Evolutionary conservation across 208 protist genomes (phyloP).

Genomic region (Crithidia sp.): DNA sequence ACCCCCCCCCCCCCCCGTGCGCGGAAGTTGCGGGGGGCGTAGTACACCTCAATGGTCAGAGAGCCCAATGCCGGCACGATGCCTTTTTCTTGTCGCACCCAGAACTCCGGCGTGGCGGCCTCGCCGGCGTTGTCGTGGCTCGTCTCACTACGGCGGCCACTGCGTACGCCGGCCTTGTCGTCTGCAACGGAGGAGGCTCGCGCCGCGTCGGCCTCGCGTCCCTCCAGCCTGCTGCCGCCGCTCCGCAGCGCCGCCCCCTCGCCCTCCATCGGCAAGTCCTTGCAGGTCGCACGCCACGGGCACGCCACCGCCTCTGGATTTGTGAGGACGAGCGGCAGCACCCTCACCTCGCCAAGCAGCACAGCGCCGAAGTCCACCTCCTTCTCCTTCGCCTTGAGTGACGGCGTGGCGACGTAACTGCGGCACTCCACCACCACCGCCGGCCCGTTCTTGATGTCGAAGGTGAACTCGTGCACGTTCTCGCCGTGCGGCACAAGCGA

Average conservation of each 20-base stretch:
- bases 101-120: conserved; percentile 58
- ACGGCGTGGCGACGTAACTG: conserved; percentile 93
- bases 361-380: conserved; percentile 90
- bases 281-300: conserved; percentile 83
- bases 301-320: conserved; percentile 91
- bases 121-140: neutral
- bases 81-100: conserved; percentile 64
- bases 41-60: conserved; percentile 74
- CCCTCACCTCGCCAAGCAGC: conserved; percentile 81
- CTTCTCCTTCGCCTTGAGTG: conserved; percentile 66
- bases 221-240: conserved; percentile 3
- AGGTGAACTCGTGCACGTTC: conserved; percentile 77
- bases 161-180: neutral
- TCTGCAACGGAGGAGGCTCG: neutral
- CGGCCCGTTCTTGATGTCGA: conserved; percentile 89
- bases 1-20: too few relatives aligned
- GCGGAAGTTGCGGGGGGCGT: conserved; percentile 32
- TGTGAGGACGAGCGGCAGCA: conserved; percentile 81
- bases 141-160: neutral
- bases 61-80: conserved; percentile 66
- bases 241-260: neutral
- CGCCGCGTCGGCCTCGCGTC: neutral
- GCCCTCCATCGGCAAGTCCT: conserved; percentile 25
- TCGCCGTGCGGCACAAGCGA: conserved; percentile 51
- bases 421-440: conserved; percentile 80